phyloP scores from a whole-genome alignment of 2,329 filamentous ascomycete species.

The Penicillium sp. region DNA sequence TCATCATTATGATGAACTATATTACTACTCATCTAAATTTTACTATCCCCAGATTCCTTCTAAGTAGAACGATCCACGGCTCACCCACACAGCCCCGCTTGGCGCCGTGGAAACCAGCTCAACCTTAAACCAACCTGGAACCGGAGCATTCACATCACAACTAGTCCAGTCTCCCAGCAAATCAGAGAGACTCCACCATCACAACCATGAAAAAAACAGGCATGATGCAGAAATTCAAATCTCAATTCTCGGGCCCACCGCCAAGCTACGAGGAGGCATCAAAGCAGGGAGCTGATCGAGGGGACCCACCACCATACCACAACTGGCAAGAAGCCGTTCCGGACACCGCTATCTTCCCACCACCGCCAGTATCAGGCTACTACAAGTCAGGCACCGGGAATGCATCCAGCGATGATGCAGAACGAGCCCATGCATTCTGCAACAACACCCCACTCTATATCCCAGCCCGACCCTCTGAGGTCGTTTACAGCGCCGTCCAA shows the following conservation, averaged over 20 bases:
- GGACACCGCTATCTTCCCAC: conserved; percentile 60
- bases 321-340: conserved; percentile 62
- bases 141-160: neutral
- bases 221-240: neutral
- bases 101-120: conserved; percentile 9
- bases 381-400: conserved; percentile 59
- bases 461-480: conserved; percentile 46
- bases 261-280: conserved; percentile 21
- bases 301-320: conserved; percentile 57
- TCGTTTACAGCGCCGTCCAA: conserved; percentile 45
- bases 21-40: neutral
- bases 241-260: neutral
- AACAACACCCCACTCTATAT: conserved; percentile 51
- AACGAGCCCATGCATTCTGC: conserved; percentile 59
- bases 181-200: neutral
- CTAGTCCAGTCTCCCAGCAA: neutral
- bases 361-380: conserved; percentile 57
- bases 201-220: neutral
- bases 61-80: conserved; percentile 1
- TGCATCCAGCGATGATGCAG: conserved; percentile 54
- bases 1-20: neutral
- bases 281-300: neutral
- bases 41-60: neutral
- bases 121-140: conserved; percentile 2
- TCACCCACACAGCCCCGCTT: conserved; percentile 22